These are phyloP conservation scores for Phytophthora pseudosyringae DNA, from an alignment of 352 stramenopile species.

Conservation along the genomic window DNA sequence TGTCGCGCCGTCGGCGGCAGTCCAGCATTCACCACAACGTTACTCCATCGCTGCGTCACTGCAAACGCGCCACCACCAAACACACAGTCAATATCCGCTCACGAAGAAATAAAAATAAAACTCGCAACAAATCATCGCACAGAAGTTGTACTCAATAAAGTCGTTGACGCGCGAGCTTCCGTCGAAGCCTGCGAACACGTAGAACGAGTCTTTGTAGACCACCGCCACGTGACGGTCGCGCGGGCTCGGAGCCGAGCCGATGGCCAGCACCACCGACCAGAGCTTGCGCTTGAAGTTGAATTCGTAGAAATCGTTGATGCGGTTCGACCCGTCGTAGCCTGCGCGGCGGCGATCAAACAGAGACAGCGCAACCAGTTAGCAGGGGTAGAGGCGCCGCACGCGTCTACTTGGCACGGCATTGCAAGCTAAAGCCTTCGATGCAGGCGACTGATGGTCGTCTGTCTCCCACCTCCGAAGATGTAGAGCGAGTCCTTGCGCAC, in stretches of 20 bases:
- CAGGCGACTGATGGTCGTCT: background rate
- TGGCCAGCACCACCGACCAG: conserved; percentile 75
- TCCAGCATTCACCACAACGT: conserved; percentile 77
- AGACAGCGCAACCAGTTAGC: background rate
- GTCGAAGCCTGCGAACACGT: conserved; percentile 95
- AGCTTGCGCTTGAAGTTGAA: conserved; percentile 91
- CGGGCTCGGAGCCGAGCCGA: conserved; percentile 81
- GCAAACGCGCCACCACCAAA: background rate
- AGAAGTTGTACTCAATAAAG: conserved; percentile 96
- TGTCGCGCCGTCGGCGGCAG: conserved; percentile 93
- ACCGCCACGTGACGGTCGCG: conserved; percentile 95
- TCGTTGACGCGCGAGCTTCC: conserved; percentile 94
- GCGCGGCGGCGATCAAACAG: background rate
- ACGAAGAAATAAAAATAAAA: no score
- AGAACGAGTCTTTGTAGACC: conserved; percentile 94
- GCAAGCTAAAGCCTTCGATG: no score
- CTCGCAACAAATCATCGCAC: conserved; percentile 43
- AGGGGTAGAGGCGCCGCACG: background rate
- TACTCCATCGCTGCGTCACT: conserved; percentile 86
- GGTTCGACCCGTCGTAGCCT: conserved; percentile 93
- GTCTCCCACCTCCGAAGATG: conserved; percentile 84
- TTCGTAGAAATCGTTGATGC: conserved; percentile 95
- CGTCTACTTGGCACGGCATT: background rate
- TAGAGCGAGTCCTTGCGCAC: conserved; percentile 94
- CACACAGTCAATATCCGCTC: conserved; percentile 8